Base-by-base conservation (phyloP, 1,139 yeast genomes). In the Candida labiduridarum region DNA sequence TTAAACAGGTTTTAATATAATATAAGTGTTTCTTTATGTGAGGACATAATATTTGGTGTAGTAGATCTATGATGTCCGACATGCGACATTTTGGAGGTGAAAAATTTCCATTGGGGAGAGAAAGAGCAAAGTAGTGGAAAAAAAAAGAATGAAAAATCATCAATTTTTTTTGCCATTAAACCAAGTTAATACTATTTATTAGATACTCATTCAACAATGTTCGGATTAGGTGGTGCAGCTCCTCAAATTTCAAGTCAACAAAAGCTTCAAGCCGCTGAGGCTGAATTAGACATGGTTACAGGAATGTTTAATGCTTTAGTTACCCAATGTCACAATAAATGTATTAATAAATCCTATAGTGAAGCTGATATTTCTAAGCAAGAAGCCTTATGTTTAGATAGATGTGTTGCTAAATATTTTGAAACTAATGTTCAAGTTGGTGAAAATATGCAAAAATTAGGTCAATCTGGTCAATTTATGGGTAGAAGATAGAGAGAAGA, bases 391-490 rank as follows among this genome's bases (percentile, higher is more conserved):
- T 94, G 99, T 71, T 80, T 95, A 60, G 99, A 94, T 75, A 86
- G 99, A 79, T 94, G 99, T 76, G 99, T 94, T 56, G 84, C 96
- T 63, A 94, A 94, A 73, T 94, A 94, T 74, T 95, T 95, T 62
- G 97, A 91, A 63, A 91, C 96, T 59, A 94, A 94, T 69, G 95
- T 90, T 58, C 89, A 91, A 75, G 97, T 95, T 57, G 98, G 98
- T 59, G 98, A 92, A 65, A 80, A 84, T 68, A 85, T 86, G 91
- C 91, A 86, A 72, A 79, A 82, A 64, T 71, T 86, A 70, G 92
- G 92, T 47, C 87, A 76, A 64, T 68, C 75, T 43, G 80, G 80
- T 56, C 78, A 71, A 59, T 75, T 77, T 63, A 74, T 77, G 78
- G 81, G 81, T 52, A 75, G 80, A 72, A 69, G 69, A 61, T 69